phyloP scores from a whole-genome alignment of 192 early-diverging fungal genomes.

The Gamsiella multidivaricata region DNA sequence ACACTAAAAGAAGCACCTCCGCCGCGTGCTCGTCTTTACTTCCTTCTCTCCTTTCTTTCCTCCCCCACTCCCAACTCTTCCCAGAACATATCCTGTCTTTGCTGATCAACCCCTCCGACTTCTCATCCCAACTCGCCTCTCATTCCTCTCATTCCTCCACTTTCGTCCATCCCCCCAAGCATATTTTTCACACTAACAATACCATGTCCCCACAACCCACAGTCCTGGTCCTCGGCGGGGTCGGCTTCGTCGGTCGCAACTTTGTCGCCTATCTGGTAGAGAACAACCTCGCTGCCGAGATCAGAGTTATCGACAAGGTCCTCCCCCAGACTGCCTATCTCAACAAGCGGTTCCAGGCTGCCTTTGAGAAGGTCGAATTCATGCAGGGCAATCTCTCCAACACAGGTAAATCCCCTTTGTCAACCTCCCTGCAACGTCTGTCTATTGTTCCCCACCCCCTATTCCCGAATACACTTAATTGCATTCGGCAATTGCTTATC shows the following conservation, averaged over 20 bases:
- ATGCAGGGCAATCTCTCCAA: conserved; percentile 82
- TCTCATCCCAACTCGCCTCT: not conserved
- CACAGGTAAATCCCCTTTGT: conserved; percentile 59
- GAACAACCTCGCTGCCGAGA: conserved; percentile 67
- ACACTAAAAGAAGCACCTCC: no score
- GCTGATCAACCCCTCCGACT: not conserved
- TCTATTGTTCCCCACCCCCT: no score
- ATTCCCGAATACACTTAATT: no score
- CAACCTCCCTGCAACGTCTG: no score
- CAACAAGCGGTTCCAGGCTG: conserved; percentile 66
- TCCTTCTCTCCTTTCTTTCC: not conserved
- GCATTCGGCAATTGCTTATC: no score
- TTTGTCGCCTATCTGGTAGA: conserved; percentile 76
- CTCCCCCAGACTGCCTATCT: conserved; percentile 85
- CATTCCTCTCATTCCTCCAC: not conserved
- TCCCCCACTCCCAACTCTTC: not conserved
- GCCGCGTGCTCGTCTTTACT: no score
- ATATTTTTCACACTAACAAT: not conserved
- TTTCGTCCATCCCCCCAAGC: not conserved
- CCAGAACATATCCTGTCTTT: not conserved
- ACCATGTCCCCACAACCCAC: conserved; percentile 60
- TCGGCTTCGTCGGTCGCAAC: conserved; percentile 88
- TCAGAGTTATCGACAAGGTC: conserved; percentile 86
- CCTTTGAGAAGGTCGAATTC: conserved; percentile 82
- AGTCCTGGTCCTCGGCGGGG: conserved; percentile 84